Evolutionary conservation across 768 basidiomycete species (phyloP), one percentile per base, ranked within the genome.

Genomic region (Mycena galericulata): DNA sequence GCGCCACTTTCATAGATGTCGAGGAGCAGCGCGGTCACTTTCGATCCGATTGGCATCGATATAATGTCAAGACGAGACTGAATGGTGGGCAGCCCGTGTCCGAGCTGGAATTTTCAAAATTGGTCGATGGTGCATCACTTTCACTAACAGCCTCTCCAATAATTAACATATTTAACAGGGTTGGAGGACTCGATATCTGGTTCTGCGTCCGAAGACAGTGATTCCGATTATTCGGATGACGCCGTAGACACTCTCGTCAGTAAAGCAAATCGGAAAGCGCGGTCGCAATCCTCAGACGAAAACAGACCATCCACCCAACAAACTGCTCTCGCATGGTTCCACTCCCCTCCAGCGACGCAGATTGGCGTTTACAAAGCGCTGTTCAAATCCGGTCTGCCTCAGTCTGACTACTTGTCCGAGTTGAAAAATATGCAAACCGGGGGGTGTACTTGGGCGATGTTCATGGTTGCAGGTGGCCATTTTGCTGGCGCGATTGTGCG

Each of bases 391-490:
- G 80, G 79, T 24, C 78, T 84, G 24, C 77, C 85, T 5, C 73
- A 83, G 7, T 72, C 79, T 0, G 77, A 77, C 11, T 90, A 93
- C 75, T 79, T 96, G 11, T 73, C 85, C 2, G 88, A 90, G 67
- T 80, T 97, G 24, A 86, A 81, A 70, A 79, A 79, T n/a, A 85
- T 96, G 83, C 96, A 96, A 76, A 72, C 73, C 6, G 79, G 81
- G 10, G 94, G 90, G 18, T 84, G 96, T 41, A 92, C 88, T 66
- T 97, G 97, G 93, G 94, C 96, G 0, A 79, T 99, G 86, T 93
- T 99, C 74, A 98, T 98, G 96, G 90, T 92, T 43, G 98, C 98
- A 0, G 97, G 98, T 24, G 98, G 98, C 14, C 98, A 99, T 79
- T 99, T 99, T 80, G 98, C 98, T 17, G 98, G 97, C 27, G 92